These are phyloP conservation scores for Adansonia gregorii DNA, from an alignment of 441 rosid species.

Conservation along the genomic window DNA sequence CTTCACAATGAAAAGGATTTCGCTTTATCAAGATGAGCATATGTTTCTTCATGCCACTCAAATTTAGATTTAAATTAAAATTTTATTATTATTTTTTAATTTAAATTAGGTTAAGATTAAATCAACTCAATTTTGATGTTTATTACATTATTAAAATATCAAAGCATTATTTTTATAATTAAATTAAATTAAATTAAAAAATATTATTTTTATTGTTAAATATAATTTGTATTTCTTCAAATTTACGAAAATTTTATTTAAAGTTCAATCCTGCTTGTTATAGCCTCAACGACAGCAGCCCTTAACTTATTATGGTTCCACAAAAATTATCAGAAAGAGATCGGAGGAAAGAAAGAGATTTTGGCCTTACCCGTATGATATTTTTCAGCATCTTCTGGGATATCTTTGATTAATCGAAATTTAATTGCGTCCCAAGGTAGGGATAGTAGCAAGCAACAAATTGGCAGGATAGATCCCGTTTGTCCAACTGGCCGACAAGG, in stretches of 20 bases:
- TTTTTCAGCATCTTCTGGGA: not conserved
- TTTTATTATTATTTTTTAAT: too few species aligned
- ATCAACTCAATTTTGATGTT: too few species aligned
- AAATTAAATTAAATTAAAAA: too few species aligned
- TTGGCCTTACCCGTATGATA: not conserved
- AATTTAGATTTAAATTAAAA: not conserved
- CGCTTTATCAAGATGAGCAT: not conserved
- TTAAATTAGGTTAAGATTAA: too few species aligned
- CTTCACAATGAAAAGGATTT: not conserved
- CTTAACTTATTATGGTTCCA: not conserved
- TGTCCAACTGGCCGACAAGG: not conserved
- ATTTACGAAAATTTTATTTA: too few species aligned
- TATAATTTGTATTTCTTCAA: too few species aligned
- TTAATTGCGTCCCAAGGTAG: not conserved
- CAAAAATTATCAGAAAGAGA: not conserved
- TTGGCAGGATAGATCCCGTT: not conserved
- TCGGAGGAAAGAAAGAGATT: not conserved
- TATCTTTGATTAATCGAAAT: not conserved
- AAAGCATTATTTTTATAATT: too few species aligned
- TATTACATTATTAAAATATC: too few species aligned
- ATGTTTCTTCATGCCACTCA: not conserved
- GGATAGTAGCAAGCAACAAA: constrained; percentile 11
- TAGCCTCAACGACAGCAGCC: too few species aligned
- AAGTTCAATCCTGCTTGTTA: too few species aligned
- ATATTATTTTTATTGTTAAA: too few species aligned